A percentile compares a stretch with the other conserved stretches of the same genome.
Conservation (phyloP, 2,329 filamentous ascomycete species). For the Fusarium paranaense region DNA sequence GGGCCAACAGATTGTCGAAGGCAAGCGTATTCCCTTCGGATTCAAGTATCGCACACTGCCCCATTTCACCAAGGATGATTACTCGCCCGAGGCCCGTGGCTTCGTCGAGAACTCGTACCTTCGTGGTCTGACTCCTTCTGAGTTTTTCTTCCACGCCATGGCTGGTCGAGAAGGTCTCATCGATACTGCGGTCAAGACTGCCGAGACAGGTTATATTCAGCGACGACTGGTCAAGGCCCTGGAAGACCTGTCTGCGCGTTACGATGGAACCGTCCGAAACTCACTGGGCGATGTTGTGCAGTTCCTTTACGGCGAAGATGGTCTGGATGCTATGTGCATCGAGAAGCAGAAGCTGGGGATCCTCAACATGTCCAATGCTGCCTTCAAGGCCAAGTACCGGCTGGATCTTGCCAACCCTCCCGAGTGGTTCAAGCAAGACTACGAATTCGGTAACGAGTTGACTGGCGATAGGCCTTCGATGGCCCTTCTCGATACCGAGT, state of each 20-base stretch:
- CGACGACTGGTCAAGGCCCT: constrained; percentile 97
- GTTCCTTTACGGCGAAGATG: constrained; percentile 98
- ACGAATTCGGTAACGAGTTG: constrained; percentile 87
- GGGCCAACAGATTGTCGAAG: constrained; percentile 97
- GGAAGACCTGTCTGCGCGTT: constrained; percentile 97
- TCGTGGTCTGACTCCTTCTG: constrained; percentile 91
- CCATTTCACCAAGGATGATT: constrained; percentile 99
- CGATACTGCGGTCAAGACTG: constrained; percentile 99
- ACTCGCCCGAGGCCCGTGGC: constrained; percentile 94
- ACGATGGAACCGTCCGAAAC: constrained; percentile 97
- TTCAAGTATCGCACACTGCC: constrained; percentile 98
- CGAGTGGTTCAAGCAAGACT: constrained; percentile 70
- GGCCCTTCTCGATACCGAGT: constrained; percentile 88
- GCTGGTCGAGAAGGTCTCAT: constrained; percentile 99
- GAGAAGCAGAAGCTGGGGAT: constrained; percentile 93
- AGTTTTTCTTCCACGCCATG: constrained; percentile 99
- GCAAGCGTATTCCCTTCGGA: constrained; percentile 97
- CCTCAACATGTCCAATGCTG: constrained; percentile 80
- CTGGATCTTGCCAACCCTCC: constrained; percentile 74
- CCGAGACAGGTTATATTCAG: constrained; percentile 99
- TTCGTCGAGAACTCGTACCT: constrained; percentile 99
- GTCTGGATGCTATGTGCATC: constrained; percentile 91
- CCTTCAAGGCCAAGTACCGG: constrained; percentile 84
- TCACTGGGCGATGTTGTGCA: constrained; percentile 96
- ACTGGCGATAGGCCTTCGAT: constrained; percentile 90